A percentile compares a stretch with the other conserved stretches of the same genome.
Evolutionary conservation across 495 filamentous ascomycete genomes (phyloP).

Genomic region (Mytilinidion resinicola): DNA sequence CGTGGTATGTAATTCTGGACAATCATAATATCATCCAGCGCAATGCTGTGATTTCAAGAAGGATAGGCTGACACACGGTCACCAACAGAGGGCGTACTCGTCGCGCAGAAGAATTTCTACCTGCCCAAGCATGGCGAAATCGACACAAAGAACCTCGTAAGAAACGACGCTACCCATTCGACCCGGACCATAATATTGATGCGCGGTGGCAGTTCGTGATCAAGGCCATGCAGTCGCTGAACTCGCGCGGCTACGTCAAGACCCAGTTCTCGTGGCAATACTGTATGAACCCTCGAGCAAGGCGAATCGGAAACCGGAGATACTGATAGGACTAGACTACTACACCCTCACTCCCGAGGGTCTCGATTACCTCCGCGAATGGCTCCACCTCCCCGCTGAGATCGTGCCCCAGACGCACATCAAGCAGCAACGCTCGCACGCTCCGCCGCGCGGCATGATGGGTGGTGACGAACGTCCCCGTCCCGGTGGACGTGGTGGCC

Average conservation of each 20-base stretch:
- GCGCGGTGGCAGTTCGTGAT: slow-evolving; percentile 54
- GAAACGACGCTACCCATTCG: background rate
- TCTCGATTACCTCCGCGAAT: slow-evolving; percentile 99
- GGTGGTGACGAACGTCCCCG: slow-evolving; percentile 84
- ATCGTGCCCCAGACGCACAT: slow-evolving; percentile 99
- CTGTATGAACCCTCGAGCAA: slow-evolving; percentile 37
- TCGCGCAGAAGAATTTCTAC: slow-evolving; percentile 98
- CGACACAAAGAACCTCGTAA: slow-evolving; percentile 92
- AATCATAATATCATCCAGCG: slow-evolving; percentile 16
- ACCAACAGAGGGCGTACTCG: slow-evolving; percentile 83
- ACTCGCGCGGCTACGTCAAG: slow-evolving; percentile 96
- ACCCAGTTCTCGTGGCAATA: slow-evolving; percentile 99
- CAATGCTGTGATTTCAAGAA: slow-evolving; percentile 18
- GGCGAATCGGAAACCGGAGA: too few relatives aligned
- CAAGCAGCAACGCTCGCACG: slow-evolving; percentile 99
- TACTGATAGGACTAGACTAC: slow-evolving; percentile 52
- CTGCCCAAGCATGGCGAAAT: slow-evolving; percentile 87
- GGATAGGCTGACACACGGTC: slow-evolving; percentile 32
- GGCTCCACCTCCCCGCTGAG: slow-evolving; percentile 99
- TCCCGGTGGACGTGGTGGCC: slow-evolving; percentile 59
- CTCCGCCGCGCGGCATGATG: slow-evolving; percentile 97
- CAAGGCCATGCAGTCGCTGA: slow-evolving; percentile 95
- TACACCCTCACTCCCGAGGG: slow-evolving; percentile 99
- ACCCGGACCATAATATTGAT: background rate
- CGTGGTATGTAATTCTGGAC: slow-evolving; percentile 55